Evolutionary conservation across 202 grass and related monocot genomes (phyloP).

Genomic region (Setaria italica): DNA sequence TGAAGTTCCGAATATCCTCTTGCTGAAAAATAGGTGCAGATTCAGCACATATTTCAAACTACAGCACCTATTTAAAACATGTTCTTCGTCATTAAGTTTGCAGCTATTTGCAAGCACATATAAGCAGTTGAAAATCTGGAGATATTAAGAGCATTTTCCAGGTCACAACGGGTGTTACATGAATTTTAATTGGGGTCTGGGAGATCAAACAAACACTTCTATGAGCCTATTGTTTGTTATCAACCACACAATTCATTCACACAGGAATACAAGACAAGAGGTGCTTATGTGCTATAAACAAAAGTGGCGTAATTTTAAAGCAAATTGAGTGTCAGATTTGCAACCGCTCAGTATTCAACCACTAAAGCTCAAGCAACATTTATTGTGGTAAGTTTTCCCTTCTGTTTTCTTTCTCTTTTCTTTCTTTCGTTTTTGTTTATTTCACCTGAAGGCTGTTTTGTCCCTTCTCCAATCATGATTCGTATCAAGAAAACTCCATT

Average conservation of each 20-base stretch:
- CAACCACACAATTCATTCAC: slow-evolving; percentile 27
- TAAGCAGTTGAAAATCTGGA: slow-evolving; percentile 11
- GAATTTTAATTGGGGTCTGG: background rate
- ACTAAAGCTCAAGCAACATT: background rate
- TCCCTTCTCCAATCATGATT: slow-evolving; percentile 17
- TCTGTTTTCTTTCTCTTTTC: too few relatives aligned
- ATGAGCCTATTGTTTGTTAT: slow-evolving; percentile 36
- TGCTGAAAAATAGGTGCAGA: slow-evolving; percentile 67
- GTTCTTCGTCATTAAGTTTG: slow-evolving; percentile 1
- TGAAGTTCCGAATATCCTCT: slow-evolving; percentile 90
- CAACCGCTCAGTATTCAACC: background rate
- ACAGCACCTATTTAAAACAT: slow-evolving; percentile 4
- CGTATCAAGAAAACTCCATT: background rate
- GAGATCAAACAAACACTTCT: slow-evolving; percentile 31
- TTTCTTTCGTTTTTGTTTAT: background rate
- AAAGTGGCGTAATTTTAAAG: too few relatives aligned
- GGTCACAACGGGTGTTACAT: background rate
- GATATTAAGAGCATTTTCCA: slow-evolving; percentile 28
- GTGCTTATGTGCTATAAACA: too few relatives aligned
- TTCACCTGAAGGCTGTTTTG: background rate
- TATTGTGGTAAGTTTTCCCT: background rate
- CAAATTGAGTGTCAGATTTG: background rate
- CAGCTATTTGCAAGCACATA: slow-evolving; percentile 23
- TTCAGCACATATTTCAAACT: slow-evolving; percentile 40
- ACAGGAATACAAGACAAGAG: slow-evolving; percentile 34